Base-by-base conservation (phyloP, 2,329 filamentous ascomycete species). In the Tothia fuscella region DNA sequence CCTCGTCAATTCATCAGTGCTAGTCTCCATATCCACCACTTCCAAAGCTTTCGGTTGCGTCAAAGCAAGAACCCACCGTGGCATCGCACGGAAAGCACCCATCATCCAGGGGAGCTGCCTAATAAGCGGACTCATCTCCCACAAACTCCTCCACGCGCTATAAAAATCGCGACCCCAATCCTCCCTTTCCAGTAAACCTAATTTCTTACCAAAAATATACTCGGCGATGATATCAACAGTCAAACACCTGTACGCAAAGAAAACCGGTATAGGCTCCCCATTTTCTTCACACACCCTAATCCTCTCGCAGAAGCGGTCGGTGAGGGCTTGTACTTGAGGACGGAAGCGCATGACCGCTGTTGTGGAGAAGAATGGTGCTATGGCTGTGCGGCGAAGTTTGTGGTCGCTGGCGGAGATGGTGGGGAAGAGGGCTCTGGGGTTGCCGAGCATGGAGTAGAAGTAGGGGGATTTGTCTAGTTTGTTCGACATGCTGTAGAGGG, bases 201-300 rank as follows among this genome's bases (percentile, higher is more conserved):
- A 49, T 9, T 38, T 25, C 10, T 33, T 36, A 10, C 51, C 51
- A 34, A 53, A 54, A 3, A 50, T 46, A 22, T 50, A 49, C 32
- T 46, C 42, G 5, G 46, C 55, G 6, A 56, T 52, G 9, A 52
- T 45, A 42, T 55, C 52, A 7, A 50, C 51, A 2, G 39, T 36
- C 9, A 46, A 42, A 32, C 36, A 53, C 32, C 41, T 48, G 42
- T 44, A 56, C 20, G 54, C 55, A 35, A 45, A 55, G 45, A 52
- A 51, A 22, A 58, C 25, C 32, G 57, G 51, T 3, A 48, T 35
- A 16, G 38, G 43, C 32, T 51, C 49, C 4, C 38, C 42, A 3
- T 46, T 40, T 19, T 41, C 38, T 10, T 41, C 35, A 19, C 34
- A 22, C 24, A 35, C 29, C 17, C 45, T 41, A 17, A 50, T 47